phyloP scores from a whole-genome alignment of 164 flowering plant genomes.

The Dillenia suffruticosa region DNA sequence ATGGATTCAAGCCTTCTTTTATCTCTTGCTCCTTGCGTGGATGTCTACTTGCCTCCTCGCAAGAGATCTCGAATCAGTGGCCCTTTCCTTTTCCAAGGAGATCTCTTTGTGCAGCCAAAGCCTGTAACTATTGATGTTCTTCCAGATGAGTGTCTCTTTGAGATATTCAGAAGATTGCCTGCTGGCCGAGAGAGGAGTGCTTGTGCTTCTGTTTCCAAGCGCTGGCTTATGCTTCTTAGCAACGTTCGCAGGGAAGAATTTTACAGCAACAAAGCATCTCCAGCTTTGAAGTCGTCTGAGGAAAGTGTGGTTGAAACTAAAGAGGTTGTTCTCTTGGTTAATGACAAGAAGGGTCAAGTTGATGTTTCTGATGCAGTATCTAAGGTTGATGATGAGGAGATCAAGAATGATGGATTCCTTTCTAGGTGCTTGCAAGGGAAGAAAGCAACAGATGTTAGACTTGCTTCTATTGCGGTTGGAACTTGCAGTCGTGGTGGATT shows the following conservation, averaged over 20 bases:
- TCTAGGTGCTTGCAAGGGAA: constrained; percentile 74
- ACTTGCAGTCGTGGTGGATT: constrained; percentile 66
- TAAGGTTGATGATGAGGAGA: constrained; percentile 21
- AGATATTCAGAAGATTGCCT: constrained; percentile 62
- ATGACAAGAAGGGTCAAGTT: constrained; percentile 5
- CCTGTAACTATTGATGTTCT: constrained; percentile 55
- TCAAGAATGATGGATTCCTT: constrained; percentile 50
- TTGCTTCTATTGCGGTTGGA: constrained; percentile 81
- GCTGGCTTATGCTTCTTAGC: constrained; percentile 68
- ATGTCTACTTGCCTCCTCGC: constrained; percentile 34
- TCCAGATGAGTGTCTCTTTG: constrained; percentile 81
- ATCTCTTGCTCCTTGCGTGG: constrained; percentile 23
- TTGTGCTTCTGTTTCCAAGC: constrained; percentile 72
- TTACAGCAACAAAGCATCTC: constrained; percentile 8
- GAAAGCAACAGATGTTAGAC: constrained; percentile 81
- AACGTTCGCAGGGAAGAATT: constrained; percentile 40
- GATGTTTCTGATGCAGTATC: constrained; percentile 4
- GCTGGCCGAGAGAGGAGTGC: constrained; percentile 50
- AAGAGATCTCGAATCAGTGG: constrained; percentile 34
- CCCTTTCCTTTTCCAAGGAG: constrained; percentile 30
- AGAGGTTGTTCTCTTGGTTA: constrained; percentile 2
- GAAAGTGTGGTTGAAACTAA: background rate
- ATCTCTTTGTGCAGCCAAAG: constrained; percentile 28
- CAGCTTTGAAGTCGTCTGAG: constrained; percentile 6
- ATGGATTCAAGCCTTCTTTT: constrained; percentile 24